These are phyloP conservation scores for Nakazawaea pomicola DNA, from an alignment of 805 yeast species.

Conservation along the genomic window DNA sequence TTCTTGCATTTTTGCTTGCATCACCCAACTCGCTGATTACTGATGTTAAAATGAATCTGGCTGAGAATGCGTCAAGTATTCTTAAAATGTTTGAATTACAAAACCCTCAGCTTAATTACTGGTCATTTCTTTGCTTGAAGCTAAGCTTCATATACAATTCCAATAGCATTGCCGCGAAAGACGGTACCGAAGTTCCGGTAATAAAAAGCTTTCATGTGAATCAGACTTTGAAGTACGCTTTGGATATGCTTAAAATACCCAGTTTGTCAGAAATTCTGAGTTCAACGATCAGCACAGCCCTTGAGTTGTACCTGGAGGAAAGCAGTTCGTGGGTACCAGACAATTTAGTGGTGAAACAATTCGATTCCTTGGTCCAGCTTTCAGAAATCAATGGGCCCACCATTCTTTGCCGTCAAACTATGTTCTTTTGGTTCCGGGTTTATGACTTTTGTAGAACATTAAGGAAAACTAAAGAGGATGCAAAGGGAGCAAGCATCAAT, in stretches of 20 bases:
- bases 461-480: slow-evolving; percentile 23
- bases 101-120: slow-evolving; percentile 18
- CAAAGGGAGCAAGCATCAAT: not conserved
- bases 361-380: slow-evolving; percentile 45
- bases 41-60: slow-evolving; percentile 17
- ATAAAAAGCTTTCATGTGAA: slow-evolving; percentile 8
- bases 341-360: slow-evolving; percentile 35
- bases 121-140: slow-evolving; percentile 23
- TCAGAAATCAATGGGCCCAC: slow-evolving; percentile 62
- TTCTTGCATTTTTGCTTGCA: slow-evolving; percentile 23
- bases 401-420: slow-evolving; percentile 37
- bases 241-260: slow-evolving; percentile 32
- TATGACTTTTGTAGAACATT: slow-evolving; percentile 30
- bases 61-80: not conserved
- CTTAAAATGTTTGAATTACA: slow-evolving; percentile 18
- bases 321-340: slow-evolving; percentile 25
- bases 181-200: too few relatives aligned
- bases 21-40: slow-evolving; percentile 1
- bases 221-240: slow-evolving; percentile 28
- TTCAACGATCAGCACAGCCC: slow-evolving; percentile 20
- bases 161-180: too few relatives aligned
- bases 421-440: slow-evolving; percentile 49
- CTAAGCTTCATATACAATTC: too few relatives aligned
- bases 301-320: slow-evolving; percentile 7
- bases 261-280: slow-evolving; percentile 27